Base-by-base conservation (phyloP, 805 yeast genomes). In the Danielia reshetovae region DNA sequence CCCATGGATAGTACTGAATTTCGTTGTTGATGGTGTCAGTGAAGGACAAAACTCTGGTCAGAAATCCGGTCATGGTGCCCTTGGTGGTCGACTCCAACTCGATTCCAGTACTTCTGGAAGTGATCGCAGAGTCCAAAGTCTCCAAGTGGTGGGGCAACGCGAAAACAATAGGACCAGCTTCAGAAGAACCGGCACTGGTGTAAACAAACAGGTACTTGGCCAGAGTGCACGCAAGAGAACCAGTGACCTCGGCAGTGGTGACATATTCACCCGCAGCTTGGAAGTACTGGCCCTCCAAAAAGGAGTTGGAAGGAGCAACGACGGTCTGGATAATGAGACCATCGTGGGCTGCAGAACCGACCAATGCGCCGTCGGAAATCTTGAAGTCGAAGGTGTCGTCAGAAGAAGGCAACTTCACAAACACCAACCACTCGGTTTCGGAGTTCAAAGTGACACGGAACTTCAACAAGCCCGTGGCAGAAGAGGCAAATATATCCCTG, bases 191-290 rank as follows among this genome's bases (percentile, higher is more conserved):
- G 19, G 46, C 47, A 14, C 76, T 71, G n/a, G 54, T 44, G 55
- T 77, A 81, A 4, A 48, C 49, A 48, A 77, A 68, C 24, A 61
- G 47, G 52, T 77, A 80, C 12, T 59, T 51, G 8, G 79, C 81
- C 17, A 61, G 42, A 3, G 58, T 39, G 12, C 77, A 77, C 17
- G 64, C 60, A 4, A 65, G 67, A 16, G 69, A 54, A 35, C 83
- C 85, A 14, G 50, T 46, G 14, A 80, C 49, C 4, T 50, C 38
- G 13, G 79, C 79, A 22, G 65, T 68, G 2, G 70, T 68, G 3
- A 74, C 76, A 51, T 80, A 84, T 45, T 69, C 62, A 26, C 94
- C 94, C 26, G 93, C 89, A 14, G 83, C 77, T 27, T 61, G 46
- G 54, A 81, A 89, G 51, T 79, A 79, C 42, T 54, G 60, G 6